Percentiles rank a stretch among this genome's conserved stretches.
phyloP scores from a whole-genome alignment of 306 rosid species.

The Casuarina cunninghamiana region DNA sequence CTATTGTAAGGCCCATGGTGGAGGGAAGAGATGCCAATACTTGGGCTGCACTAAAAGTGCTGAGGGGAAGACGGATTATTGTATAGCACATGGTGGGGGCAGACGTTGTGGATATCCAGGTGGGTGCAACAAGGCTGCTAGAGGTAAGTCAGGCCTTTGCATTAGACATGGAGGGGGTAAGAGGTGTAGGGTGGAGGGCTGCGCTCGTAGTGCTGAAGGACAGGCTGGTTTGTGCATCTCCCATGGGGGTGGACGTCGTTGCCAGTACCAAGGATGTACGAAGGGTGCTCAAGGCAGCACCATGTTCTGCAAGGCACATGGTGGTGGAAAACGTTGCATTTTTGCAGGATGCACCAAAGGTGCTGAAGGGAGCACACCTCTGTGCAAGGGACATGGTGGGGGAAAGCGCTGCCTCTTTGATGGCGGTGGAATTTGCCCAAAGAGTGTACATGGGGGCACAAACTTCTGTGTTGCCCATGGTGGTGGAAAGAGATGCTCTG shows the following conservation, averaged over 20 bases:
- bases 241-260: conserved; percentile 99
- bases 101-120: conserved; percentile 68
- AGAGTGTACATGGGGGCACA: conserved; percentile 97
- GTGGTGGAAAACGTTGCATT: conserved; percentile 96
- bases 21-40: conserved; percentile 88
- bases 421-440: conserved; percentile 97
- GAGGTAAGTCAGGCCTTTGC: conserved; percentile 98
- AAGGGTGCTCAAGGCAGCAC: conserved; percentile 99
- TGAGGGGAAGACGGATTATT: conserved; percentile 93
- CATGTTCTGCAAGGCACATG: conserved; percentile 95
- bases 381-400: conserved; percentile 99
- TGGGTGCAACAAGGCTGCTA: conserved; percentile 90
- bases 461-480: conserved; percentile 98
- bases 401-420: conserved; percentile 94
- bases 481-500: conserved; percentile 95
- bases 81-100: conserved; percentile 99
- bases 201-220: conserved; percentile 96
- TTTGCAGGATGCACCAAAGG: conserved; percentile 90
- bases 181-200: conserved; percentile 76
- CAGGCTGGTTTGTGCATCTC: conserved; percentile 95
- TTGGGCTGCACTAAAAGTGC: conserved; percentile 98
- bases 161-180: conserved; percentile 98
- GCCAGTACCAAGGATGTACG: conserved; percentile 57
- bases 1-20: conserved; percentile 97
- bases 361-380: conserved; percentile 99